These are phyloP conservation scores for Diaporthe velutina DNA, from an alignment of 2,329 filamentous ascomycete species.

Conservation along the genomic window DNA sequence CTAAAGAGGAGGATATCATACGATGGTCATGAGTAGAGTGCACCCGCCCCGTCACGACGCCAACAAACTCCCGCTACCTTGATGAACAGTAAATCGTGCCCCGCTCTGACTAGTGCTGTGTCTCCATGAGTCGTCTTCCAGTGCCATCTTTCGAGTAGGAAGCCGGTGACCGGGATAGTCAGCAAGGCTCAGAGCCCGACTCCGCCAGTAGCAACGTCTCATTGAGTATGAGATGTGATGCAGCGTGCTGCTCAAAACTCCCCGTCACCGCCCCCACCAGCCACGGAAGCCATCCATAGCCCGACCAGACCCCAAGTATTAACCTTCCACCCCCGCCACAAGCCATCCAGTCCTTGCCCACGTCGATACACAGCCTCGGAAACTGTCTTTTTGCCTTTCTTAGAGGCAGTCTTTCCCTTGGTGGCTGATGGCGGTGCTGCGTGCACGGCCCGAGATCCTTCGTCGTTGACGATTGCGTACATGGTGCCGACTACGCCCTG, in stretches of 20 bases:
- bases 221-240: not conserved
- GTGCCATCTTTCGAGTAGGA: no score
- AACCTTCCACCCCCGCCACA: conserved; percentile 82
- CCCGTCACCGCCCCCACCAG: conserved; percentile 72
- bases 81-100: not conserved
- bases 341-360: conserved; percentile 76
- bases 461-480: conserved; percentile 86
- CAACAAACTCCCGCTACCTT: conserved; percentile 29
- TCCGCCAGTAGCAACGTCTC: not conserved
- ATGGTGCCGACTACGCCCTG: conserved; percentile 91
- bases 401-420: conserved; percentile 47
- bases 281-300: conserved; percentile 77
- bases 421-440: conserved; percentile 48
- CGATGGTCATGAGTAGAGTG: conserved; percentile 42
- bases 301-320: conserved; percentile 83
- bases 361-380: conserved; percentile 62
- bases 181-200: not conserved
- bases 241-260: conserved; percentile 60
- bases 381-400: conserved; percentile 50
- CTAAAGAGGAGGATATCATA: conserved; percentile 42
- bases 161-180: not conserved
- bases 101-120: not conserved
- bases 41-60: conserved; percentile 1
- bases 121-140: not conserved
- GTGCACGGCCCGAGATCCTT: conserved; percentile 73